Percentiles rank a stretch among this genome's conserved stretches.
Evolutionary conservation across 345 rosid species (phyloP).

Genomic region (Sisymbrium irio): DNA sequence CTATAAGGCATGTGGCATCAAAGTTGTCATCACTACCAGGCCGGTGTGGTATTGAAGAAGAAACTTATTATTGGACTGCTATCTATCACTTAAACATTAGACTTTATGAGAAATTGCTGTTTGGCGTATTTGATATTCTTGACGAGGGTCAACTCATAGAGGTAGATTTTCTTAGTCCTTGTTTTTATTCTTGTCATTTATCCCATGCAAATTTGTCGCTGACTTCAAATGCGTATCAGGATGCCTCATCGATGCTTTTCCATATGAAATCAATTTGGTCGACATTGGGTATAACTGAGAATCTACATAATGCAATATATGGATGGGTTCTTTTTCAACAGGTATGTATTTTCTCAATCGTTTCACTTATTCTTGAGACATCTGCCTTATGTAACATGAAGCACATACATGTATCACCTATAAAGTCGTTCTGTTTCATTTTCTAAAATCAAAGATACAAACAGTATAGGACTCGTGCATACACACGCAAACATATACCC

Average conservation of each 20-base stretch:
- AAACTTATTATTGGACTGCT: conserved; percentile 79
- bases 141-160: conserved; percentile 90
- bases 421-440: neutral
- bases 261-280: conserved; percentile 76
- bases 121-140: conserved; percentile 77
- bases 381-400: conserved; percentile 13
- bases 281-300: conserved; percentile 83
- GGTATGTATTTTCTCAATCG: conserved; percentile 47
- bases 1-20: conserved; percentile 59
- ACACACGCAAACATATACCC: neutral
- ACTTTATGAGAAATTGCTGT: conserved; percentile 74
- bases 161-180: conserved; percentile 46
- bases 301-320: conserved; percentile 70
- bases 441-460: neutral
- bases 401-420: neutral
- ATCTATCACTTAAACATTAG: conserved; percentile 74
- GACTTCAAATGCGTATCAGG: conserved; percentile 44
- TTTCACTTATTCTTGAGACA: conserved; percentile 2
- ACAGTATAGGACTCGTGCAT: neutral
- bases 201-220: conserved; percentile 7
- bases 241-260: conserved; percentile 57
- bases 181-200: neutral
- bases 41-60: conserved; percentile 59
- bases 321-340: conserved; percentile 86
- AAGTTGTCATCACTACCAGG: conserved; percentile 64